phyloP scores from a whole-genome alignment of 257 asterid genomes.

The Schizonepeta tenuifolia region DNA sequence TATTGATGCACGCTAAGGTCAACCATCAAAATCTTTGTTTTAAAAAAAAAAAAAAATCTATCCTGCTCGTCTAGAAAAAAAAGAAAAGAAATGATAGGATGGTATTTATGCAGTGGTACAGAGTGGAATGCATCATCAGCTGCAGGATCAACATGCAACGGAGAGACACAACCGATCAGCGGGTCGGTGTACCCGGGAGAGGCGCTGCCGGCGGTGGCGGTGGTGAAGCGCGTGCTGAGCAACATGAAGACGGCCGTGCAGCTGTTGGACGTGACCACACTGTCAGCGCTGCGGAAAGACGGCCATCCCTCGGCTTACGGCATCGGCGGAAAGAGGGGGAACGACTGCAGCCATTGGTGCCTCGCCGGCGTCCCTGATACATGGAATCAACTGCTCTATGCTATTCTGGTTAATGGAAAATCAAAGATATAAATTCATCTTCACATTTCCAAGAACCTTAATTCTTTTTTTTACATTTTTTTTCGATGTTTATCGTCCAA shows the following conservation, averaged over 20 bases:
- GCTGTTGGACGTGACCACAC: slow-evolving; percentile 60
- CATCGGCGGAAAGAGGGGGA: slow-evolving; percentile 39
- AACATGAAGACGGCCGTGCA: slow-evolving; percentile 53
- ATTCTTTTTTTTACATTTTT: neutral
- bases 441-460: neutral
- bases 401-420: slow-evolving; percentile 31
- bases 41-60: too few species aligned
- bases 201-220: slow-evolving; percentile 55
- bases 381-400: slow-evolving; percentile 68
- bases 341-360: slow-evolving; percentile 93
- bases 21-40: too few species aligned
- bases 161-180: slow-evolving; percentile 54
- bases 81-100: too few species aligned
- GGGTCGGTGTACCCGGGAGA: slow-evolving; percentile 55
- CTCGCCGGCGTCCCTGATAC: slow-evolving; percentile 71
- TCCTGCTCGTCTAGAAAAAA: too few species aligned
- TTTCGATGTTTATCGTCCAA: neutral
- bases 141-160: slow-evolving; percentile 46
- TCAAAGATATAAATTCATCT: slow-evolving; percentile 23
- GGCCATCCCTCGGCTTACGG: slow-evolving; percentile 74
- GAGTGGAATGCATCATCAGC: slow-evolving; percentile 60
- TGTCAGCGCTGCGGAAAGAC: slow-evolving; percentile 73
- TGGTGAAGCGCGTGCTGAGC: slow-evolving; percentile 58
- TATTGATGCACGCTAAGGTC: too few species aligned
- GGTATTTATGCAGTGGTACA: slow-evolving; percentile 43